phyloP scores from a whole-genome alignment of 345 rosid species.

The Ricinus communis region DNA sequence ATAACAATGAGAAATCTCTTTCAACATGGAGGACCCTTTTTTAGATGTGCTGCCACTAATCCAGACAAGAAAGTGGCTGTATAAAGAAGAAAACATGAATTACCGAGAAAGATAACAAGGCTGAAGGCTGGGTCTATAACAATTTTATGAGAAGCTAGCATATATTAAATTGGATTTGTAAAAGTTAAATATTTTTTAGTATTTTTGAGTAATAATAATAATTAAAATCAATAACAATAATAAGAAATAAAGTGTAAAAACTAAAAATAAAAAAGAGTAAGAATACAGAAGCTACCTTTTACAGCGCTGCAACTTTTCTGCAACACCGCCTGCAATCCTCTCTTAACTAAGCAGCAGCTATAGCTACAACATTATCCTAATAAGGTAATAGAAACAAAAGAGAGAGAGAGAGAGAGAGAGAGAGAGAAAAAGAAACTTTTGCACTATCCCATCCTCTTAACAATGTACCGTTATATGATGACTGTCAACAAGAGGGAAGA shows the following conservation, averaged over 20 bases:
- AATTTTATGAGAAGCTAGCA: too few species aligned
- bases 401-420: constrained; percentile 8
- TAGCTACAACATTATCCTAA: constrained; percentile 40
- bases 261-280: constrained; percentile 20
- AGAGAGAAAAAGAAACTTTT: constrained; percentile 12
- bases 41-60: constrained; percentile 12
- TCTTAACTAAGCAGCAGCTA: constrained; percentile 41
- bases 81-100: background rate
- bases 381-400: constrained; percentile 37
- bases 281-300: constrained; percentile 53
- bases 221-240: constrained; percentile 3
- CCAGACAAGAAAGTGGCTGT: constrained; percentile 22
- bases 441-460: constrained; percentile 26
- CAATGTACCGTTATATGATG: constrained; percentile 9
- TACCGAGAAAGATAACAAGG: constrained; percentile 5
- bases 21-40: constrained; percentile 2
- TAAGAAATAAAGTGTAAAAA: background rate
- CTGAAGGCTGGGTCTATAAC: too few species aligned
- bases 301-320: constrained; percentile 43
- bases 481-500: background rate
- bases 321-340: constrained; percentile 41
- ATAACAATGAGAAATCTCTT: background rate
- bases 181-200: too few species aligned
- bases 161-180: too few species aligned
- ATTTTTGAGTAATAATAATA: too few species aligned